Conservation (phyloP, 1,284 basidiomycete species). For the Grifola frondosa region DNA sequence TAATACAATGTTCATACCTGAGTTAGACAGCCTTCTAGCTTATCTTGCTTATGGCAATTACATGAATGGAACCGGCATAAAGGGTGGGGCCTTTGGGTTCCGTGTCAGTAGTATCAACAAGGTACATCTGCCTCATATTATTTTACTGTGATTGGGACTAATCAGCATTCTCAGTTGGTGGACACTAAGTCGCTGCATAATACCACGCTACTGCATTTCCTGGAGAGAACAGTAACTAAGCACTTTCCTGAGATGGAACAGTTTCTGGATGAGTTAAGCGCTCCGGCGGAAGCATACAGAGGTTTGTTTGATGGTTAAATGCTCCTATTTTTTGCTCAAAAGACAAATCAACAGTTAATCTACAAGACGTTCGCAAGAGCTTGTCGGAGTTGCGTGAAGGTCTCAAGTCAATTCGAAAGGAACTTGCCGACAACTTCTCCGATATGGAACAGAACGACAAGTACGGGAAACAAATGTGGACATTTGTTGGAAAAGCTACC, state of each 20-base stretch:
- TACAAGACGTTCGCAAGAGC: conserved; percentile 76
- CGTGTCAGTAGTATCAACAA: conserved; percentile 98
- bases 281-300: conserved; percentile 92
- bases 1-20: conserved; percentile 10
- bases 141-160: neutral
- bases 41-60: conserved; percentile 97
- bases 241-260: conserved; percentile 88
- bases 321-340: conserved; percentile 4
- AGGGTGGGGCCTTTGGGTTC: conserved; percentile 98
- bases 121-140: conserved; percentile 38
- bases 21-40: too few species aligned
- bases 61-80: conserved; percentile 96
- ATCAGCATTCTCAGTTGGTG: conserved; percentile 63
- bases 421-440: conserved; percentile 78
- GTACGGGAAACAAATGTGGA: conserved; percentile 89
- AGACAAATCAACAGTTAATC: conserved; percentile 52
- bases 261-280: conserved; percentile 87
- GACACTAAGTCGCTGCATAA: conserved; percentile 96
- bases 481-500: conserved; percentile 75
- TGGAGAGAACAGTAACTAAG: conserved; percentile 86
- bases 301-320: conserved; percentile 37
- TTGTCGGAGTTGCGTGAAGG: conserved; percentile 76
- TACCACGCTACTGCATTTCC: conserved; percentile 92
- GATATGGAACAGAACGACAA: conserved; percentile 70
- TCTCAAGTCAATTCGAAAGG: conserved; percentile 72